Base-by-base conservation (phyloP, 2,329 filamentous ascomycete genomes). In the Coniella vitis region DNA sequence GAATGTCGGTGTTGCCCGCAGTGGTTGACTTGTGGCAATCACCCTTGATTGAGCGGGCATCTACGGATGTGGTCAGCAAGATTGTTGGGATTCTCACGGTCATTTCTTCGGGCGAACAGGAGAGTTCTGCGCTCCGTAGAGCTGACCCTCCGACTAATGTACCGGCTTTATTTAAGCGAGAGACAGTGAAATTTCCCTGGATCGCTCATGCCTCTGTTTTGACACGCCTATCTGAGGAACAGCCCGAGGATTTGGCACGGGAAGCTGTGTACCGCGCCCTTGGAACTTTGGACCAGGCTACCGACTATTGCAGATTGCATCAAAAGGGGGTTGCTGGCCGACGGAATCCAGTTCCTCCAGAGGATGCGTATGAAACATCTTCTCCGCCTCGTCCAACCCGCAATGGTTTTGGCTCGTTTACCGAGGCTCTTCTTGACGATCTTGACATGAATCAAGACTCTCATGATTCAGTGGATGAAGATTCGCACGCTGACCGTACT, bases 261-360 rank as follows among this genome's bases (percentile, higher is more conserved):
- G 91, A 97, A 65, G 90, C 87, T 25, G 69, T 93, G 0, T 96
- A 88, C 63, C 82, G 91, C 47, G 87, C 87, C 58, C 86, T 88
- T 59, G 87, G 88, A 48, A 76, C 77, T 46, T 58, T 66, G 4
- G 63, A 69, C 2, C 68, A 72, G 21, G 82, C 88, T 7, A 71
- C 74, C 31, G 86, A 93, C 48, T 97, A 97, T 63, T 93, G 87
- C 61, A 73, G 71, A 48, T 79, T 82, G 13, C 79, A 86, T 52
- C 69, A 65, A 40, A 71, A 74, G 48, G 74, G 80, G 38, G 65
- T 77, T 45, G 74, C 77, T 46, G 79, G 83, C 20, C 68, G 73
- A 5, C 76, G 85, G 36, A 80, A 87, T 54, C 83, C 84, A 3
- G 79, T 91, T 12, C 85, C 85, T 0, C 61, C 73, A 2, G 71